Evolutionary conservation across 345 rosid species (phyloP).

Genomic region (Fremontodendron californicum): DNA sequence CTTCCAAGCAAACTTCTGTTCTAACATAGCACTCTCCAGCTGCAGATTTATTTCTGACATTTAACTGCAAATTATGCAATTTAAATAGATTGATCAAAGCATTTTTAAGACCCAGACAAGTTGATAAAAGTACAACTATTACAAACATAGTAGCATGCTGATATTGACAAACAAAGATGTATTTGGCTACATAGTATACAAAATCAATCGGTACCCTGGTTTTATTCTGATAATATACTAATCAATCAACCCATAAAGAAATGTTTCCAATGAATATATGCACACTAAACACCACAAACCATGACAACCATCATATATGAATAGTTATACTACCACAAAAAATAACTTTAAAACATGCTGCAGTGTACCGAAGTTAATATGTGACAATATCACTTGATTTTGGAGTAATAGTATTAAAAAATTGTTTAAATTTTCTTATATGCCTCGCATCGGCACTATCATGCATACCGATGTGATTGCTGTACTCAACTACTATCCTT

Average conservation of each 20-base stretch:
- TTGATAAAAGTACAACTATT: conserved; percentile 5
- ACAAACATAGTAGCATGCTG: conserved; percentile 7
- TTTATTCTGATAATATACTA: neutral
- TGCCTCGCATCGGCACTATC: neutral
- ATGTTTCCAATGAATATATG: neutral
- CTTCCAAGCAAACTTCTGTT: conserved; percentile 94
- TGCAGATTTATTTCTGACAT: conserved; percentile 91
- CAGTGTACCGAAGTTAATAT: neutral
- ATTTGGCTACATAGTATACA: neutral
- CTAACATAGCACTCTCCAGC: conserved; percentile 87
- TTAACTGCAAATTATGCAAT: conserved; percentile 57
- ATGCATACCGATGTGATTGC: neutral
- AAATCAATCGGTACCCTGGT: neutral
- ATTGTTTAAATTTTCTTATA: neutral
- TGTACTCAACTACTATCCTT: neutral
- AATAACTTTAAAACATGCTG: neutral
- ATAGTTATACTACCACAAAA: neutral
- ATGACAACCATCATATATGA: neutral
- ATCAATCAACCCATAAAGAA: neutral
- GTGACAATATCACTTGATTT: neutral
- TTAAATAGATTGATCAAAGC: conserved; percentile 12
- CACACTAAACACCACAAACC: neutral
- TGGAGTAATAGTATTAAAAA: neutral
- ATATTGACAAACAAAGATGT: conserved; percentile 1
- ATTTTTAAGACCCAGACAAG: conserved; percentile 2